Base-by-base conservation (phyloP, 495 filamentous ascomycete genomes). In the Gamarada debralockiae region DNA sequence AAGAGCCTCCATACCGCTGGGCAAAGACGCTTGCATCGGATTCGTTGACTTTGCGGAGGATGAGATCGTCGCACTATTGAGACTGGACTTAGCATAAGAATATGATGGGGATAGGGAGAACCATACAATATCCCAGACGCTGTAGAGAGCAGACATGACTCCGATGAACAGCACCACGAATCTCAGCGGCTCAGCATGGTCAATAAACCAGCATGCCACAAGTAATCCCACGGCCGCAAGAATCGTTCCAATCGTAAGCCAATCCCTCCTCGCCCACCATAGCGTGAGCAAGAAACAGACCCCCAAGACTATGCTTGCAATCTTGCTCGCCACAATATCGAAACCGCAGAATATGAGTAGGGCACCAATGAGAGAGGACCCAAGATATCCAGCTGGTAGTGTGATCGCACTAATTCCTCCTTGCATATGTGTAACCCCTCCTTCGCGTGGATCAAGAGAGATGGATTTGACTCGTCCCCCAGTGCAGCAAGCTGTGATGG, bases 21-120 rank as follows among this genome's bases (percentile, higher is more conserved):
- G 87, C 87, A 56, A 91, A 91, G 14, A 88, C 84, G 60, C 83
- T 87, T n/a, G 87, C 86, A 66, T 91, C 87, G 6, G 85, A 89
- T 33, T 74, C 80, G 61, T 91, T 90, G 43, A 90, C 86, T 70
- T 91, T 91, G 47, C 86, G 80, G 3, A 91, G 72, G 61, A 91
- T 89, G n/a, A 91, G 73, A 55, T 91, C 87, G 53, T 91, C 87
- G 64, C 87, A 91, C 71, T 78, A 15, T 20, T 15, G 18, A 15
- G 33, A 15, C 50, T n/a, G 34, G 52, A 45, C 38, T 52, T 43
- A 61, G 47, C 40, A 9, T 46, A n/a, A 17, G 17, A 52, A 49
- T 15, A 23, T 37, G 22, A 39, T 25, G 13, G 29, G 27, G 36
- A 39, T 25, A 21, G 17, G 21, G 37, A 17, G 27, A 38, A 52